phyloP scores from a whole-genome alignment of 73 alveolate genomes.

The Uronychia setigera region DNA sequence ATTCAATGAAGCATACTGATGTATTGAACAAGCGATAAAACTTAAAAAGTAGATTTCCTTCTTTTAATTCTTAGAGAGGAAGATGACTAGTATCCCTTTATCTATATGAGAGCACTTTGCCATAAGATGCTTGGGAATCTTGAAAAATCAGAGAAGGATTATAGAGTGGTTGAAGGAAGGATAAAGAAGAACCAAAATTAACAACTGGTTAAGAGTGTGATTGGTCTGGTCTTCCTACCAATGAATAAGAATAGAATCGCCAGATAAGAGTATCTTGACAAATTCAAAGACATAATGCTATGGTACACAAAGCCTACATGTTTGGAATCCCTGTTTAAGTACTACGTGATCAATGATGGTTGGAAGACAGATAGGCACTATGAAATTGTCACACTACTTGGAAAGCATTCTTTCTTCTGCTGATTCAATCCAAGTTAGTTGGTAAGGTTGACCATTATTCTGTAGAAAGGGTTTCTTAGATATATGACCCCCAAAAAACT shows the following conservation, averaged over 20 bases:
- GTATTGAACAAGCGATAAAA: not conserved
- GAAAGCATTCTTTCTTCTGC: not conserved
- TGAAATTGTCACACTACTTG: not conserved
- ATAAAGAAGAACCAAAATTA: not conserved
- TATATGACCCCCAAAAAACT: conserved; percentile 13
- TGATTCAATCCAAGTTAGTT: not conserved
- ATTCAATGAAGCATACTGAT: not conserved
- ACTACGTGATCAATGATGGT: not conserved
- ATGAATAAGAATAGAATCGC: not conserved
- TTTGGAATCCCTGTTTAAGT: not conserved
- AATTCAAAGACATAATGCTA: not conserved
- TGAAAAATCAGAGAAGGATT: not conserved
- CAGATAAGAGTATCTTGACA: not conserved
- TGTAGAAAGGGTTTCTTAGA: conserved; percentile 9
- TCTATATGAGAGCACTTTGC: not conserved
- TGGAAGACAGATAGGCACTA: not conserved
- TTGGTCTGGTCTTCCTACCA: conserved; percentile 5
- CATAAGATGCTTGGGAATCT: not conserved
- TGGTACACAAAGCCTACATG: not conserved
- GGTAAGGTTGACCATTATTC: not conserved
- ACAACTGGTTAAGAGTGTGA: not conserved
- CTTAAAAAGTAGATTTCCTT: not conserved
- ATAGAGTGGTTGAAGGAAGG: not conserved
- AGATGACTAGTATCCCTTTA: not conserved
- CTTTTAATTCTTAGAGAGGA: conserved; percentile 9